Conservation (phyloP, 2,329 filamentous ascomycete genomes). For the Pseudofabraea citricarpa region DNA sequence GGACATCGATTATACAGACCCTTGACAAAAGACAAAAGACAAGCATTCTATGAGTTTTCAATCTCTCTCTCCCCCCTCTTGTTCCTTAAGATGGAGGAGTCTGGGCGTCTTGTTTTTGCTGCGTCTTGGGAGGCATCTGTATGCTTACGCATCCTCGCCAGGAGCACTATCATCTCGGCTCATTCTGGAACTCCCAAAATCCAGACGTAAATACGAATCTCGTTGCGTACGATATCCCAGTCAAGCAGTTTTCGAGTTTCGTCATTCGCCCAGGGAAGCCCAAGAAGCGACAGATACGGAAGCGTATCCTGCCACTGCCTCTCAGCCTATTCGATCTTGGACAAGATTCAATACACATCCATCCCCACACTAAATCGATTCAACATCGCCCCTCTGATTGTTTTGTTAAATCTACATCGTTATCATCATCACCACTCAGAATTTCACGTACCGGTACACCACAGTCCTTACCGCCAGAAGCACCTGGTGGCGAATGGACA, state of each 20-base stretch:
- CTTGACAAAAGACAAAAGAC: conserved; percentile 13
- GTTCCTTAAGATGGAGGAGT: conserved; percentile 6
- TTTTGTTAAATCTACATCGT: too few species aligned
- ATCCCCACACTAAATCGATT: conserved; percentile 11
- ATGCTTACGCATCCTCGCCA: conserved; percentile 25
- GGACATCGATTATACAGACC: conserved; percentile 28
- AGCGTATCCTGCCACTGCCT: too few species aligned
- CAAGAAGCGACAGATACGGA: conserved; percentile 10
- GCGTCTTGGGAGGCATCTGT: conserved; percentile 10
- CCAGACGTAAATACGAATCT: not conserved
- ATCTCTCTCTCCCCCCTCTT: conserved; percentile 6
- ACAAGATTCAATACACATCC: conserved; percentile 8
- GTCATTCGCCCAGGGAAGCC: conserved; percentile 15
- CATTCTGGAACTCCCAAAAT: conserved; percentile 16
- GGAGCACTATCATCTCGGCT: conserved; percentile 17
- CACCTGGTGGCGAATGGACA: conserved; percentile 15
- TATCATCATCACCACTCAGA: conserved; percentile 1
- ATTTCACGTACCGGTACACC: conserved; percentile 10
- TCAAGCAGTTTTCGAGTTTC: conserved; percentile 14
- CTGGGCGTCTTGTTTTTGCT: not conserved
- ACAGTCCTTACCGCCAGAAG: conserved; percentile 20
- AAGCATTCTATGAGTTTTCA: conserved; percentile 1
- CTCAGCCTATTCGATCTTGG: too few species aligned
- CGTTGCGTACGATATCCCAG: conserved; percentile 11
- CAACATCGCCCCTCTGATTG: conserved; percentile 21